These are phyloP conservation scores for Ricinus communis DNA, from an alignment of 345 rosid genomes.

Conservation along the genomic window DNA sequence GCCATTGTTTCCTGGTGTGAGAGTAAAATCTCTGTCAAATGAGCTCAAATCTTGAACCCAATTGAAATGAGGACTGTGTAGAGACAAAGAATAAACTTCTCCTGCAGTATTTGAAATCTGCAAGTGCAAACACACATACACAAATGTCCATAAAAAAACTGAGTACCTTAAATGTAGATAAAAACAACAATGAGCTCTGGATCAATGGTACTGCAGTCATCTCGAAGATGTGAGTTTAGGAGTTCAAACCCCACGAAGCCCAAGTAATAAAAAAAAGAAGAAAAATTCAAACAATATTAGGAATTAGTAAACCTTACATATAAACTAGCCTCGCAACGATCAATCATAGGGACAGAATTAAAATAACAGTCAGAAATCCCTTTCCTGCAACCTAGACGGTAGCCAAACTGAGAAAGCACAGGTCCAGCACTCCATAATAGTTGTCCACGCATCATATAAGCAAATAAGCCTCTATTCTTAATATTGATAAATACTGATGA, in stretches of 20 bases:
- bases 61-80: constrained; percentile 52
- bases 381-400: constrained; percentile 67
- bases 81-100: constrained; percentile 76
- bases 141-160: not conserved
- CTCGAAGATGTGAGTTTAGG: too few species aligned
- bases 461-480: constrained; percentile 59
- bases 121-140: constrained; percentile 9
- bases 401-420: constrained; percentile 50
- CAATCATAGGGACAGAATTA: constrained; percentile 62
- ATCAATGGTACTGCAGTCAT: too few species aligned
- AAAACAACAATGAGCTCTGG: too few species aligned
- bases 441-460: constrained; percentile 42
- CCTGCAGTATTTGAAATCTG: constrained; percentile 77
- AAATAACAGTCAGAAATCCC: constrained; percentile 57
- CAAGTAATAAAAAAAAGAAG: not conserved
- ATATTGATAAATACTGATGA: constrained; percentile 63
- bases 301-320: constrained; percentile 47
- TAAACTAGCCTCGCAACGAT: constrained; percentile 69
- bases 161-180: too few species aligned
- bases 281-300: not conserved
- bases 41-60: constrained; percentile 83
- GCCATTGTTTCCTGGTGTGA: constrained; percentile 81
- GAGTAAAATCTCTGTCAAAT: constrained; percentile 46
- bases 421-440: constrained; percentile 82
- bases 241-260: too few species aligned